A percentile compares a stretch with the other conserved stretches of the same genome.
Evolutionary conservation across 305 asterid species (phyloP).

Genomic region (Solanum hybrid): DNA sequence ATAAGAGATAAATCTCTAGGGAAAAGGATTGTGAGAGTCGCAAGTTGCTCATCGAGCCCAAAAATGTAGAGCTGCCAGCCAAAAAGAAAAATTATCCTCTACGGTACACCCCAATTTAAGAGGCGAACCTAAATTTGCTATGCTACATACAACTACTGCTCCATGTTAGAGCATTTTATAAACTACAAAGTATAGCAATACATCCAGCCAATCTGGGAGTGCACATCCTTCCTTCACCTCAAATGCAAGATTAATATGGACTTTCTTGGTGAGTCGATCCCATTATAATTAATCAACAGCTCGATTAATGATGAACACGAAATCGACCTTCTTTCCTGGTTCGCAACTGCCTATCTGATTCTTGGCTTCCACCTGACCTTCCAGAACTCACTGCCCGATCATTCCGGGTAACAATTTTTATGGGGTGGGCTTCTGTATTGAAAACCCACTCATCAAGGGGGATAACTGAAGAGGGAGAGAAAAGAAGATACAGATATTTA

Average conservation of each 20-base stretch:
- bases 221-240: not conserved
- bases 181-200: not conserved
- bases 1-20: not conserved
- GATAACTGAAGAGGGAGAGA: constrained; percentile 84
- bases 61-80: not conserved
- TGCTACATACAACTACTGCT: not conserved
- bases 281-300: not conserved
- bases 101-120: not conserved
- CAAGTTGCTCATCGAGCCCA: constrained; percentile 1
- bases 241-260: not conserved
- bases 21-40: not conserved
- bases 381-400: constrained; percentile 22
- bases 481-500: constrained; percentile 86
- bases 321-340: constrained; percentile 88
- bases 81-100: not conserved
- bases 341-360: constrained; percentile 39
- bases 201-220: not conserved
- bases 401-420: constrained; percentile 51
- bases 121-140: not conserved
- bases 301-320: constrained; percentile 13
- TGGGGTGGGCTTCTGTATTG: constrained; percentile 97
- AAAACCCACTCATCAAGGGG: constrained; percentile 97
- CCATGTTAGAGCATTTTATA: constrained; percentile 8
- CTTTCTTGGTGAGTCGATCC: not conserved
- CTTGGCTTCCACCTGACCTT: constrained; percentile 22